A percentile compares a stretch with the other conserved stretches of the same genome.
Evolutionary conservation across 2,329 filamentous ascomycete species (phyloP).

Genomic region (Fragosphaeria purpurea): DNA sequence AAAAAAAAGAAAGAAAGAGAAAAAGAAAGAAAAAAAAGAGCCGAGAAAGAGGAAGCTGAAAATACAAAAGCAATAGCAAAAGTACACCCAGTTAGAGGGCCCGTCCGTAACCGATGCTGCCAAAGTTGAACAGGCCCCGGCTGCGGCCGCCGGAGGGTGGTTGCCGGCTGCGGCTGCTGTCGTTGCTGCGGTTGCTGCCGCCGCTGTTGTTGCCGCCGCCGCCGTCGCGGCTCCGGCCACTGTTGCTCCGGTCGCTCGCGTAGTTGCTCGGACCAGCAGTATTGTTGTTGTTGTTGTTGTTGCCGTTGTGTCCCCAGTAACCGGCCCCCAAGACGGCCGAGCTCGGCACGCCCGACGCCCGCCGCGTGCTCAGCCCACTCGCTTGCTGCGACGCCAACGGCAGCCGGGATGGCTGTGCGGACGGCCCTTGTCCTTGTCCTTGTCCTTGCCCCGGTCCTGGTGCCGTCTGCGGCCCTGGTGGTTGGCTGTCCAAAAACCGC

Average conservation of each 20-base stretch:
- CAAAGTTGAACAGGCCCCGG: slow-evolving; percentile 1
- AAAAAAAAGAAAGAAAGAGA: background rate
- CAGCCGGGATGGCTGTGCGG: background rate
- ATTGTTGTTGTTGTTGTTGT: background rate
- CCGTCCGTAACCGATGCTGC: slow-evolving; percentile 5
- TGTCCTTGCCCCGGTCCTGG: background rate
- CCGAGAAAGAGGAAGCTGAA: background rate
- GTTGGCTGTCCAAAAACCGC: background rate
- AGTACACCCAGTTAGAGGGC: background rate
- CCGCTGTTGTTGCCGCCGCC: background rate
- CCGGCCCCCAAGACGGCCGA: slow-evolving; percentile 8
- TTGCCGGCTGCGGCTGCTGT: background rate
- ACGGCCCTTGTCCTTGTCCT: background rate
- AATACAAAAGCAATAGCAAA: background rate
- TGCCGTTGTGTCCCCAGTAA: background rate
- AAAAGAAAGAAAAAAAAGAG: background rate
- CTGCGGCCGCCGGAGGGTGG: background rate
- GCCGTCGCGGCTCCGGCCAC: background rate
- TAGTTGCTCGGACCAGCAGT: no score
- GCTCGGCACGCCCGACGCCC: slow-evolving; percentile 10
- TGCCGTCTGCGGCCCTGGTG: background rate
- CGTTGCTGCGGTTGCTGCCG: background rate
- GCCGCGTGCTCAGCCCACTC: slow-evolving; percentile 15
- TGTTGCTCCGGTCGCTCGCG: background rate
- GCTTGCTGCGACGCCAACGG: background rate